Evolutionary conservation across 805 yeast species (phyloP).

Genomic region (Starmera amethionina): DNA sequence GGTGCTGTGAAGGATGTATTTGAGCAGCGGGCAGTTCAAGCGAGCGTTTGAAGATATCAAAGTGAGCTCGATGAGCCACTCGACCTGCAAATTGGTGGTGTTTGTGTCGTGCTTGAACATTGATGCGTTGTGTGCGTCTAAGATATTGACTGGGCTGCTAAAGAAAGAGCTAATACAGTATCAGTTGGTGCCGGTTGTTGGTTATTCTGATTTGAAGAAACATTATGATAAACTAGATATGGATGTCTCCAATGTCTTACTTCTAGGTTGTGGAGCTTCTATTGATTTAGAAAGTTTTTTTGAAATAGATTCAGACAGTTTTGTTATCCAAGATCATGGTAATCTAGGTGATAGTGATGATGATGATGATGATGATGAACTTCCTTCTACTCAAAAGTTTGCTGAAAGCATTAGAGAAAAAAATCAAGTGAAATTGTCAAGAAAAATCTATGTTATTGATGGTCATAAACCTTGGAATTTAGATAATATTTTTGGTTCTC

Average conservation of each 20-base stretch:
- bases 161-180: conserved; percentile 78
- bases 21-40: conserved; percentile 60
- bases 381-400: too few species aligned
- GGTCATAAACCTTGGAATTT: conserved; percentile 96
- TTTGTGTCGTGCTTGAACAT: conserved; percentile 87
- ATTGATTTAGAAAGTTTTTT: conserved; percentile 72
- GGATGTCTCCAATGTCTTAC: conserved; percentile 65
- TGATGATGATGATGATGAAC: conserved; percentile 8
- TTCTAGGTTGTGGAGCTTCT: conserved; percentile 92
- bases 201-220: conserved; percentile 65
- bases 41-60: conserved; percentile 59
- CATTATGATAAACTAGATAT: conserved; percentile 59
- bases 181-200: conserved; percentile 88
- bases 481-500: conserved; percentile 82
- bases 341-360: conserved; percentile 17
- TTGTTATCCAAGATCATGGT: conserved; percentile 25
- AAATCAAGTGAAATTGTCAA: conserved; percentile 22
- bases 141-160: conserved; percentile 58
- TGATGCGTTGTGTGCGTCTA: conserved; percentile 87
- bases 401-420: too few species aligned
- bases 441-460: conserved; percentile 76
- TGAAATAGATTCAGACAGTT: conserved; percentile 49
- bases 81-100: conserved; percentile 81
- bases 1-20: conserved; percentile 44
- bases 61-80: conserved; percentile 71